These are phyloP conservation scores for Groenewaldozyma sp. DNA, from an alignment of 1,139 yeast species.

Conservation along the genomic window DNA sequence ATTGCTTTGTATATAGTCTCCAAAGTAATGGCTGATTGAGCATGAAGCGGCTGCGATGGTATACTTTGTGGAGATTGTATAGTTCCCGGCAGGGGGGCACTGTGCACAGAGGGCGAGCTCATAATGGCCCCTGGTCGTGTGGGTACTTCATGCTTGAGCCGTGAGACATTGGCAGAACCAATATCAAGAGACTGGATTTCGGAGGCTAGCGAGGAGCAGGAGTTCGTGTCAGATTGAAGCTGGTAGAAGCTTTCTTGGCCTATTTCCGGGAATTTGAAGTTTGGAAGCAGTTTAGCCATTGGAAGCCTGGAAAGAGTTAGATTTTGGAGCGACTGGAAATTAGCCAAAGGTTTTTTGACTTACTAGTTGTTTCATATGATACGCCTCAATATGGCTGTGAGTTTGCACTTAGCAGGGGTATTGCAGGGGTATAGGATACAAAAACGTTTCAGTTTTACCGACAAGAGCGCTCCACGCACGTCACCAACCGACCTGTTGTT, in stretches of 20 bases:
- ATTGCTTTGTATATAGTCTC: not conserved
- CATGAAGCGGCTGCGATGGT: not conserved
- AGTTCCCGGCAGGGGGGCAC: not conserved
- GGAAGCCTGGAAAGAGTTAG: no score
- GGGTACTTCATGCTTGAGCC: not conserved
- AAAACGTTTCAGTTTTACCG: no score
- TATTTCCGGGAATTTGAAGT: slow-evolving; percentile 6
- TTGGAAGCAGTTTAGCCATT: not conserved
- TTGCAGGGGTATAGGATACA: no score
- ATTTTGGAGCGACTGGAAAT: no score
- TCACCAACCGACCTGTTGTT: no score
- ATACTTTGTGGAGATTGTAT: not conserved
- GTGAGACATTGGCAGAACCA: not conserved
- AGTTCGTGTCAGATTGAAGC: not conserved
- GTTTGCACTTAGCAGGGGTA: no score
- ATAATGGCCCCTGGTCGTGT: not conserved
- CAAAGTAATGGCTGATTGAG: not conserved
- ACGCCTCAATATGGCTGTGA: no score
- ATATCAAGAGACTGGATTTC: not conserved
- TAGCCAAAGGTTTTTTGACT: no score
- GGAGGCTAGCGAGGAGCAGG: not conserved
- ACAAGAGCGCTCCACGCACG: no score
- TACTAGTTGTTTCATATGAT: no score
- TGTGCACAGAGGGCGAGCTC: no score
- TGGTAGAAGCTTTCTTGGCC: slow-evolving; percentile 6